phyloP scores from a whole-genome alignment of 495 filamentous ascomycete genomes.

The Letharia lupina region DNA sequence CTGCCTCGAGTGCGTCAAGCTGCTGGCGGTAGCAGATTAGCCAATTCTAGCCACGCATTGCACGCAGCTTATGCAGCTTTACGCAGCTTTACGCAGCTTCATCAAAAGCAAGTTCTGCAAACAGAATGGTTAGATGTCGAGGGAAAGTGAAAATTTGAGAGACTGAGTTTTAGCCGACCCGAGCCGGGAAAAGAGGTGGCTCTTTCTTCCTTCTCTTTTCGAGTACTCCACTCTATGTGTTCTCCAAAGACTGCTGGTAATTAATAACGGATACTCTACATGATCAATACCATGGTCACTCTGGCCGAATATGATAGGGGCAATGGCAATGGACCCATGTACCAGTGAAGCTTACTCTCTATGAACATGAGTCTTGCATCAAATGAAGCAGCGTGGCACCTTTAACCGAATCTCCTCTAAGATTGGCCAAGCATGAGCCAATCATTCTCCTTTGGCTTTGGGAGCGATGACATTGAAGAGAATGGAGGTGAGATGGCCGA shows the following conservation, averaged over 20 bases:
- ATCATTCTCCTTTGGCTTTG: constrained; percentile 72
- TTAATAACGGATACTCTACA: too few relatives aligned
- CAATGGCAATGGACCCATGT: neutral
- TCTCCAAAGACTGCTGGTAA: too few relatives aligned
- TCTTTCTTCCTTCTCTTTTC: too few relatives aligned
- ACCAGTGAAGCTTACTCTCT: neutral
- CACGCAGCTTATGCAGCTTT: neutral
- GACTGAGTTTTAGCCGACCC: neutral
- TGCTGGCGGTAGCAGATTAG: neutral
- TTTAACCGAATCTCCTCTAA: neutral
- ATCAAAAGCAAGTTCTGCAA: neutral
- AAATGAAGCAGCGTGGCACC: neutral
- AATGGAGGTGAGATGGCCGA: constrained; percentile 30
- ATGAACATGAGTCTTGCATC: too few relatives aligned
- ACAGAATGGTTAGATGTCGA: neutral
- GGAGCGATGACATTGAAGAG: constrained; percentile 74
- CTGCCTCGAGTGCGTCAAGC: neutral
- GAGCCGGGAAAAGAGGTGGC: neutral
- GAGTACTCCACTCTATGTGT: too few relatives aligned
- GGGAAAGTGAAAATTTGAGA: neutral
- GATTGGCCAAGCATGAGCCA: constrained; percentile 24
- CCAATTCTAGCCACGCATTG: neutral
- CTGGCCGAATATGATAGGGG: neutral
- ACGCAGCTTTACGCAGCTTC: neutral
- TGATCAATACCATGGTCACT: too few relatives aligned